Conservation (phyloP, 139 green algal genomes). For the Closterium sp. region DNA sequence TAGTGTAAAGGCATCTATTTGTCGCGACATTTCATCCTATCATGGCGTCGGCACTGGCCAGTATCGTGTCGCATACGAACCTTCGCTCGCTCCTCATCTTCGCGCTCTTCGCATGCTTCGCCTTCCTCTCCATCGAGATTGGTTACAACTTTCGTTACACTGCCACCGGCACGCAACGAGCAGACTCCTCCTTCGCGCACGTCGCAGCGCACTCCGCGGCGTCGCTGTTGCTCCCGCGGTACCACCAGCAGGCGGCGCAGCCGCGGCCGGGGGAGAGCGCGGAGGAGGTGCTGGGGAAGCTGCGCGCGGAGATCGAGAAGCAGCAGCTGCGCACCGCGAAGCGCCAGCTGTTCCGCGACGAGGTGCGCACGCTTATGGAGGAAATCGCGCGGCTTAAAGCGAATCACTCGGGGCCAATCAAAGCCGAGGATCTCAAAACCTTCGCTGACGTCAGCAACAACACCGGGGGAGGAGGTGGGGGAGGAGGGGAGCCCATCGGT, state of each 20-base stretch:
- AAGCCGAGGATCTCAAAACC: neutral
- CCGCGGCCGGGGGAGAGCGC: neutral
- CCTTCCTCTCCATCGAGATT: neutral
- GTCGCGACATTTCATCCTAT: neutral
- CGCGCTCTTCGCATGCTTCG: neutral
- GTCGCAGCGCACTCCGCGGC: neutral
- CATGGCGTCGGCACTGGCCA: neutral
- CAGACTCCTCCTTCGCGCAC: neutral
- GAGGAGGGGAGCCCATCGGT: neutral
- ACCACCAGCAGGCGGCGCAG: neutral
- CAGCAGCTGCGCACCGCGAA: neutral
- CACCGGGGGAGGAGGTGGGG: neutral
- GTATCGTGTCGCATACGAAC: neutral
- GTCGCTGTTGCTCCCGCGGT: neutral
- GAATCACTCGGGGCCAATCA: neutral
- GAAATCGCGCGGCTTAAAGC: neutral
- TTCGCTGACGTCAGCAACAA: neutral
- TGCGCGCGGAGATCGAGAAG: neutral
- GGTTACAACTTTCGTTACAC: neutral
- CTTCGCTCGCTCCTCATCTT: neutral
- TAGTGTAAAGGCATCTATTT: neutral
- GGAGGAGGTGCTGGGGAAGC: neutral
- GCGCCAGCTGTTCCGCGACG: neutral
- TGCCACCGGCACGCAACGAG: neutral
- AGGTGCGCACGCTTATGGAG: neutral